Conservation (phyloP, 768 basidiomycete species). For the Tricholoma hemisulphureum region DNA sequence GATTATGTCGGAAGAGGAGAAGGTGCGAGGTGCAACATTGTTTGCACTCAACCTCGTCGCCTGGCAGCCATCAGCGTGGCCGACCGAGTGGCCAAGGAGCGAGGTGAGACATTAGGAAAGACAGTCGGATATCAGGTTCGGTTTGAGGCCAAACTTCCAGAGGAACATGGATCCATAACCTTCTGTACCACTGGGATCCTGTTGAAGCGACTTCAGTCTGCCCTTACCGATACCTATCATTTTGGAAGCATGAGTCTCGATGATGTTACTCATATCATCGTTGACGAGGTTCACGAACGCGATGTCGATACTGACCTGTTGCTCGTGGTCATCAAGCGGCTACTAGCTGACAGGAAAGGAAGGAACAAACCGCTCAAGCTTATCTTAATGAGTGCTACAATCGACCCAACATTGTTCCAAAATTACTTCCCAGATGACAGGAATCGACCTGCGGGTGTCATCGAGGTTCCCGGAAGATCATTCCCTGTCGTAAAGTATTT, state of each 20-base stretch:
- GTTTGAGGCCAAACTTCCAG: conserved; percentile 79
- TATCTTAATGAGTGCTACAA: conserved; percentile 94
- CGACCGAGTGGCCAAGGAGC: conserved; percentile 85
- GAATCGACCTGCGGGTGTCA: conserved; percentile 61
- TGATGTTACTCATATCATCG: conserved; percentile 82
- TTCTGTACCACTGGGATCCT: conserved; percentile 95
- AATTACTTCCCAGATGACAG: conserved; percentile 73
- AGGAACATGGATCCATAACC: conserved; percentile 79
- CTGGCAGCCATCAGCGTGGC: conserved; percentile 92
- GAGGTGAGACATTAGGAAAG: conserved; percentile 67
- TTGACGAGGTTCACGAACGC: conserved; percentile 96
- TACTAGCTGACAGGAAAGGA: conserved; percentile 71
- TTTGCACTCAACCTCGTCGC: conserved; percentile 92
- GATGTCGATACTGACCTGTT: conserved; percentile 91
- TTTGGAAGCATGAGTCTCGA: conserved; percentile 51
- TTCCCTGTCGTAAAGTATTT: conserved; percentile 84
- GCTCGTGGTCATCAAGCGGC: conserved; percentile 83
- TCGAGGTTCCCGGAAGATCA: conserved; percentile 87
- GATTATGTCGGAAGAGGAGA: conserved; percentile 74
- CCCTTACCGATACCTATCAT: conserved; percentile 46
- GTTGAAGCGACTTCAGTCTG: conserved; percentile 79
- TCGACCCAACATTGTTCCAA: conserved; percentile 87
- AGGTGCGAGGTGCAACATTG: conserved; percentile 82
- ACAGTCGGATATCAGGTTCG: conserved; percentile 91
- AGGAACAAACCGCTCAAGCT: conserved; percentile 76